Conservation (phyloP, 371 early-diverging fungal genomes). For the Mucor ambiguus region DNA sequence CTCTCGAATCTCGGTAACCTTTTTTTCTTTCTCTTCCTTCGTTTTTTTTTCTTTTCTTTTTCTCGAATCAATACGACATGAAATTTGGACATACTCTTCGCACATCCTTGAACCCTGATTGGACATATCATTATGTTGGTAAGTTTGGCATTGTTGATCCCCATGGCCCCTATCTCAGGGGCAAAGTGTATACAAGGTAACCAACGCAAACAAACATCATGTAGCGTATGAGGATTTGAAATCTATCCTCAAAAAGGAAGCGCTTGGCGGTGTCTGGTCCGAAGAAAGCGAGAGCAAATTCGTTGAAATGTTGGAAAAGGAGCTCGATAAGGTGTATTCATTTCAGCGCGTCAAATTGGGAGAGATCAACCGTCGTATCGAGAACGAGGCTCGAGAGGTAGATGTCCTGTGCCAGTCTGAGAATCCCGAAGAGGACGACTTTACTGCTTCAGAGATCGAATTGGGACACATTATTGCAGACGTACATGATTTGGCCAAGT, state of each 20-base stretch:
- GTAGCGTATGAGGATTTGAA: constrained; percentile 84
- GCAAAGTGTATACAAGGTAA: not conserved
- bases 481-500: constrained; percentile 94
- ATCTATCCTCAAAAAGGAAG: constrained; percentile 68
- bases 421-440: constrained; percentile 64
- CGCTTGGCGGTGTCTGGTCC: constrained; percentile 48
- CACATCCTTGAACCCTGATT: constrained; percentile 78
- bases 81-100: constrained; percentile 89
- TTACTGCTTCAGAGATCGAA: constrained; percentile 75
- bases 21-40: constrained; percentile 10
- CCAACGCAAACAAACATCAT: not conserved
- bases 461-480: constrained; percentile 86
- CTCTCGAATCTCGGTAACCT: constrained; percentile 1
- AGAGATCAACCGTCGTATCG: constrained; percentile 84
- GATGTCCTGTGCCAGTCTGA: constrained; percentile 64
- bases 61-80: constrained; percentile 61
- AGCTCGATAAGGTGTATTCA: constrained; percentile 90
- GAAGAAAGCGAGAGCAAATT: constrained; percentile 86
- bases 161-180: not conserved
- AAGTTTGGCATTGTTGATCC: constrained; percentile 1
- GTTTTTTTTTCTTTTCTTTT: constrained; percentile 16
- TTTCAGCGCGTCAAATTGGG: constrained; percentile 91
- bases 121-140: constrained; percentile 66
- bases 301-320: constrained; percentile 85
- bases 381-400: constrained; percentile 69